phyloP scores from a whole-genome alignment of 257 asterid genomes.

The Buddleja alternifolia region DNA sequence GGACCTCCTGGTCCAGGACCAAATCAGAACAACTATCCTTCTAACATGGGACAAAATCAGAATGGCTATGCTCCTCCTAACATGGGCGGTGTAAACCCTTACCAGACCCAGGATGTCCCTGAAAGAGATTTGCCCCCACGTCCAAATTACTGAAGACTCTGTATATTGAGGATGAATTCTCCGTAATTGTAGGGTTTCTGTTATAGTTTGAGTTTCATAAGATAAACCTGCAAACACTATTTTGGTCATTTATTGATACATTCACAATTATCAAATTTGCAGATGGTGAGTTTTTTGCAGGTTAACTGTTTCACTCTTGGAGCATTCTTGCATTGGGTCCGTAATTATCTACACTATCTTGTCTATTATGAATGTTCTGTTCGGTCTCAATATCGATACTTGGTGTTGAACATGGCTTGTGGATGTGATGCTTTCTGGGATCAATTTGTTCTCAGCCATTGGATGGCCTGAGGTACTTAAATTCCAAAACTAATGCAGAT shows the following conservation, averaged over 20 bases:
- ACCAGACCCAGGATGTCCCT: constrained; percentile 49
- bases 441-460: neutral
- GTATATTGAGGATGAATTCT: constrained; percentile 29
- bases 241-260: constrained; percentile 1
- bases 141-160: constrained; percentile 33
- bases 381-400: neutral
- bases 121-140: constrained; percentile 54
- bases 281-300: constrained; percentile 1
- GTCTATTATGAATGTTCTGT: neutral
- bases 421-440: neutral
- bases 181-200: neutral
- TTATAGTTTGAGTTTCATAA: constrained; percentile 16
- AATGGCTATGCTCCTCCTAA: constrained; percentile 42
- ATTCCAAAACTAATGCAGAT: no score
- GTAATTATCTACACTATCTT: neutral
- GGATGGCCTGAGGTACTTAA: no score
- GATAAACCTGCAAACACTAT: constrained; percentile 2
- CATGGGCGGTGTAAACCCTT: constrained; percentile 36
- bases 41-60: constrained; percentile 41
- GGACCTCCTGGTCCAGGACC: constrained; percentile 16
- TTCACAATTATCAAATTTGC: constrained; percentile 3
- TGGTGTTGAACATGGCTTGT: neutral
- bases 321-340: neutral
- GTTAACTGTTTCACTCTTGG: neutral
- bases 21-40: constrained; percentile 21